Conservation (phyloP, 768 basidiomycete genomes). For the Scleroderma citrinum region DNA sequence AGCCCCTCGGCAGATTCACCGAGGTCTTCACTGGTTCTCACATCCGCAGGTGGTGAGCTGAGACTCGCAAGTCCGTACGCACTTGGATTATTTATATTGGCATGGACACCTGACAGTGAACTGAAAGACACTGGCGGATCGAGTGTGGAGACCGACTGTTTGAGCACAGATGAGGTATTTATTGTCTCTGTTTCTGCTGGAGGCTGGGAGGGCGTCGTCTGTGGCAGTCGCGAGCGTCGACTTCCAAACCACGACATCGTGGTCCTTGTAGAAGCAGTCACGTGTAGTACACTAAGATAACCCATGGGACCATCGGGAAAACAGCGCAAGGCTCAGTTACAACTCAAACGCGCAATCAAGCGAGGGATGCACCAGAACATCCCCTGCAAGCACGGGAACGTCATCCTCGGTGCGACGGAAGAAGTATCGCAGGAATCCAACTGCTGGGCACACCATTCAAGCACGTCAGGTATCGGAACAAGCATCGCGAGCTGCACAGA, state of each 20-base stretch:
- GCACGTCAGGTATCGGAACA: conserved; percentile 17
- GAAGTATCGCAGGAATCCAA: neutral
- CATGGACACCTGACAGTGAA: conserved; percentile 16
- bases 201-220: neutral
- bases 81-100: conserved; percentile 23
- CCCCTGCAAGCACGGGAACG: conserved; percentile 25
- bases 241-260: conserved; percentile 25
- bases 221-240: conserved; percentile 13
- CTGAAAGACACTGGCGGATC: conserved; percentile 9
- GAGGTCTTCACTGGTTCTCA: neutral
- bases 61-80: conserved; percentile 15
- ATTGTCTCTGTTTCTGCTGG: neutral
- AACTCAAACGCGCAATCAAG: conserved; percentile 79
- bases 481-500: conserved; percentile 38
- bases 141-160: conserved; percentile 7
- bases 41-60: neutral
- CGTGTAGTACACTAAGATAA: too few species aligned
- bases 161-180: conserved; percentile 4
- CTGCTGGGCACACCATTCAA: conserved; percentile 6
- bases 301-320: conserved; percentile 41
- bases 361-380: conserved; percentile 56
- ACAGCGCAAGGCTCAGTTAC: conserved; percentile 64
- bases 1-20: neutral
- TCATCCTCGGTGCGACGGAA: conserved; percentile 8
- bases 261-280: conserved; percentile 7